A percentile compares a stretch with the other conserved stretches of the same genome.
Conservation (phyloP, 2,329 filamentous ascomycete genomes). For the Talaromyces sp. region DNA sequence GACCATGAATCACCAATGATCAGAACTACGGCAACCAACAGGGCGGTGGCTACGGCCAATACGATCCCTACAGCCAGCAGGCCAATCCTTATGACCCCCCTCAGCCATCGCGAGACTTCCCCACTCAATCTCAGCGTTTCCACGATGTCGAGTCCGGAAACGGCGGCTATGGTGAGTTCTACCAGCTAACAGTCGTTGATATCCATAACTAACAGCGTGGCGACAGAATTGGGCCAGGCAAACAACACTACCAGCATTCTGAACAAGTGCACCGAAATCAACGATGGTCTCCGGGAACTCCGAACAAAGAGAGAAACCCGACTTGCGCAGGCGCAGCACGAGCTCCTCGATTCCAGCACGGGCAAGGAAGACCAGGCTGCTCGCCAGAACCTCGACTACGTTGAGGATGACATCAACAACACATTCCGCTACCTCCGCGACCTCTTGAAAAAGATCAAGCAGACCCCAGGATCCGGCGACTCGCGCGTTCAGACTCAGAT, state of each 20-base stretch:
- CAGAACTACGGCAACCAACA: constrained; percentile 23
- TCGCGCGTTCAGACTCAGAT: constrained; percentile 76
- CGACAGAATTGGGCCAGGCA: constrained; percentile 43
- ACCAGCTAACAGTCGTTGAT: neutral
- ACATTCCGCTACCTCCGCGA: constrained; percentile 75
- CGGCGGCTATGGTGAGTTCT: constrained; percentile 35
- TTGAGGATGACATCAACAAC: constrained; percentile 77
- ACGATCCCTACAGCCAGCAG: constrained; percentile 51
- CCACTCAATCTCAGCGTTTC: constrained; percentile 17
- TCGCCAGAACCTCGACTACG: constrained; percentile 66
- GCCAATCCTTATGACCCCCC: constrained; percentile 32
- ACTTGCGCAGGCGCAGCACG: constrained; percentile 61
- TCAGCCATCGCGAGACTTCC: constrained; percentile 15
- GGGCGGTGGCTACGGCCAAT: constrained; percentile 52
- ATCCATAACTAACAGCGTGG: constrained; percentile 18
- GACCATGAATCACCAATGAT: neutral
- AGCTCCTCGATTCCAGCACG: constrained; percentile 71
- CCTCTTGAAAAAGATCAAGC: constrained; percentile 78
- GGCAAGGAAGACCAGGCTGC: constrained; percentile 63
- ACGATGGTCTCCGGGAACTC: constrained; percentile 71
- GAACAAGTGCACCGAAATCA: constrained; percentile 79
- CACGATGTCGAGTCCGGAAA: constrained; percentile 34
- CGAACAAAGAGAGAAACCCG: constrained; percentile 54
- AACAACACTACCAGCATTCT: constrained; percentile 64
- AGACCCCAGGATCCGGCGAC: constrained; percentile 69